phyloP scores from a whole-genome alignment of 1,139 yeast genomes.

The Arxiozyma bovina region DNA sequence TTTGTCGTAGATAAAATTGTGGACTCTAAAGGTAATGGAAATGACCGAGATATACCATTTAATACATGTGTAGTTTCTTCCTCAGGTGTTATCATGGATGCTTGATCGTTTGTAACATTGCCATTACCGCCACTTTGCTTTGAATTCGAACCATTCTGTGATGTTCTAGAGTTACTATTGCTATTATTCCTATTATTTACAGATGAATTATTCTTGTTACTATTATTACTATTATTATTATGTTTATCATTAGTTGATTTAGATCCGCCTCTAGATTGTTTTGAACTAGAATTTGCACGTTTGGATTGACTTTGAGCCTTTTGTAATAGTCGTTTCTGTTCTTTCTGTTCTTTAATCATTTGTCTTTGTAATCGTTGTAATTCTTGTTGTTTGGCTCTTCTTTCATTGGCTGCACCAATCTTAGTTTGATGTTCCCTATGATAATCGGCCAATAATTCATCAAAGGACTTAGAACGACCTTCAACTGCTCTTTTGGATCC shows the following conservation, averaged over 20 bases:
- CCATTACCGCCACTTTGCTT: background rate
- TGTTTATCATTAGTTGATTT: background rate
- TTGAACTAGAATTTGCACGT: background rate
- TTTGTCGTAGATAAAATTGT: constrained; percentile 64
- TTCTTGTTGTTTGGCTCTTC: constrained; percentile 34
- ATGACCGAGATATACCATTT: constrained; percentile 78
- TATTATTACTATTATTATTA: background rate
- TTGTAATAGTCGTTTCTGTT: constrained; percentile 15
- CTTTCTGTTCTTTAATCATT: constrained; percentile 23
- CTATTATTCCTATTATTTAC: constrained; percentile 3
- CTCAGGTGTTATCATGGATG: constrained; percentile 44
- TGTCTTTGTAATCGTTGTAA: constrained; percentile 24
- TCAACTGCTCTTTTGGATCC: constrained; percentile 93
- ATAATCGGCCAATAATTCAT: constrained; percentile 74
- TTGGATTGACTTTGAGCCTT: constrained; percentile 1
- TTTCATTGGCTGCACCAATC: constrained; percentile 71
- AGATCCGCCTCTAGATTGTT: background rate
- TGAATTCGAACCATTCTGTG: constrained; percentile 1
- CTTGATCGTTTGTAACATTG: constrained; percentile 4
- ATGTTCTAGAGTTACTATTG: background rate
- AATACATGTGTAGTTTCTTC: constrained; percentile 90
- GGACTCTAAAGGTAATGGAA: constrained; percentile 76
- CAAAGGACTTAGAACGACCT: constrained; percentile 90
- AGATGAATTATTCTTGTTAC: background rate
- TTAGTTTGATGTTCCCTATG: constrained; percentile 90